Evolutionary conservation across 495 filamentous ascomycete genomes (phyloP), one percentile per base, ranked within the genome.

Genomic region (Annulohypoxylon nitens): DNA sequence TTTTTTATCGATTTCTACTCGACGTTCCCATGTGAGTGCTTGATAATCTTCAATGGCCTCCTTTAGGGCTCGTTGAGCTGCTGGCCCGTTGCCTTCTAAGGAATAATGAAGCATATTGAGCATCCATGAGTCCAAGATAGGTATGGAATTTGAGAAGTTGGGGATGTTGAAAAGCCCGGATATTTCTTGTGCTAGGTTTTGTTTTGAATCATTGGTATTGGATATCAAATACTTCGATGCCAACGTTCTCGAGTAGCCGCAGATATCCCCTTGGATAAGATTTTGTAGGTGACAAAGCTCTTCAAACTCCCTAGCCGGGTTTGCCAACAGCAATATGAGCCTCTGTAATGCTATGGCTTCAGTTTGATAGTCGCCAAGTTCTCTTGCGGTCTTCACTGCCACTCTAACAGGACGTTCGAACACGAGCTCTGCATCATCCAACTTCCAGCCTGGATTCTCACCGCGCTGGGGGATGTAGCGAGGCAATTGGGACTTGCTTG

Each of bases 251-350:
- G 41, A 57, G 45, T 67, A 68, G 14, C 60, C 41, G n/a, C 4
- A 43, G 2, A 36, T 25, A 64, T 73, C 70, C 16, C 64, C 70
- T 59, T 73, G 70, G 6, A 11, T 58, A 3, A 57, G 0, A 4
- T 59, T 73, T 41, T 73, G 64, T 18, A 67, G 64, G 0, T 64
- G 60, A 4, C 64, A 18, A 14, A 73, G 58, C n/a, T 73, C 59
- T 23, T 63, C 58, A 41, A 68, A 73, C 18, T 59, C 58, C 3
- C 33, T 43, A 7, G 6, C 4, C 10, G 64, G 58, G 7, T 59
- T 59, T 20, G 16, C 30, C 8, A 64, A 73, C 37, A 67, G 14
- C 2, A 34, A n/a, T 12, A 68, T 68, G 6, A 67, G 50, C 26
- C 54, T 18, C 11, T 59, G 30, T 9, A 73, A 20, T 1, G 51